These are phyloP conservation scores for Aspergillus sclerotialis DNA, from an alignment of 2,329 filamentous ascomycete genomes.

Conservation along the genomic window DNA sequence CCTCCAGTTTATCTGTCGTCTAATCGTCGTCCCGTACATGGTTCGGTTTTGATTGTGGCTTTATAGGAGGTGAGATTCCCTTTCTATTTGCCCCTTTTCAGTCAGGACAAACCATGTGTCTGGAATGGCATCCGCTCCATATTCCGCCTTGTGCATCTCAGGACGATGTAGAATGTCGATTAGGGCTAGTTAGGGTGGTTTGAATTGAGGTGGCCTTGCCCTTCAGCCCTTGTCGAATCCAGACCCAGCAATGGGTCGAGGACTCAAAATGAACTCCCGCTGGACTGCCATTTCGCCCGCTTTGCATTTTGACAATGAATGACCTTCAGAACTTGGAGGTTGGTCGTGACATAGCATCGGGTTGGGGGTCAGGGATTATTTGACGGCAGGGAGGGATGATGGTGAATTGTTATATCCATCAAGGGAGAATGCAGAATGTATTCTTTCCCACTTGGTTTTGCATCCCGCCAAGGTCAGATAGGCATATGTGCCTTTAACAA, in stretches of 20 bases:
- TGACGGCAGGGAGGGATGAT: neutral
- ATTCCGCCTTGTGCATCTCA: neutral
- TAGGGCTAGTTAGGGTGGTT: neutral
- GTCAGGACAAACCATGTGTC: neutral
- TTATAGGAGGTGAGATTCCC: slow-evolving; percentile 16
- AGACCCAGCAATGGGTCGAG: neutral
- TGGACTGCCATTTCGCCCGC: neutral
- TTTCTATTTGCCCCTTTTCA: slow-evolving; percentile 6
- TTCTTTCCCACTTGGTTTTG: neutral
- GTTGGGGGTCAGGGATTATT: neutral
- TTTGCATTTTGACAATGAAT: neutral
- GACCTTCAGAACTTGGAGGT: too few relatives aligned
- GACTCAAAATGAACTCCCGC: neutral
- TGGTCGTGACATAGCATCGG: too few relatives aligned
- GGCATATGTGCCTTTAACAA: slow-evolving; percentile 2
- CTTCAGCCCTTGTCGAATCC: neutral
- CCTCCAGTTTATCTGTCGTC: slow-evolving; percentile 11
- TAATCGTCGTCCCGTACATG: slow-evolving; percentile 18
- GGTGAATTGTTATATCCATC: neutral
- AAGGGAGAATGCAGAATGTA: neutral
- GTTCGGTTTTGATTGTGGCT: slow-evolving; percentile 16
- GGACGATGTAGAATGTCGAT: neutral
- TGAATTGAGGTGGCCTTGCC: neutral
- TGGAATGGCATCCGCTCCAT: neutral
- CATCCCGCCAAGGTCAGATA: neutral